Base-by-base conservation (phyloP, 331 rosid genomes). In the Rhamnella rubrinervis region DNA sequence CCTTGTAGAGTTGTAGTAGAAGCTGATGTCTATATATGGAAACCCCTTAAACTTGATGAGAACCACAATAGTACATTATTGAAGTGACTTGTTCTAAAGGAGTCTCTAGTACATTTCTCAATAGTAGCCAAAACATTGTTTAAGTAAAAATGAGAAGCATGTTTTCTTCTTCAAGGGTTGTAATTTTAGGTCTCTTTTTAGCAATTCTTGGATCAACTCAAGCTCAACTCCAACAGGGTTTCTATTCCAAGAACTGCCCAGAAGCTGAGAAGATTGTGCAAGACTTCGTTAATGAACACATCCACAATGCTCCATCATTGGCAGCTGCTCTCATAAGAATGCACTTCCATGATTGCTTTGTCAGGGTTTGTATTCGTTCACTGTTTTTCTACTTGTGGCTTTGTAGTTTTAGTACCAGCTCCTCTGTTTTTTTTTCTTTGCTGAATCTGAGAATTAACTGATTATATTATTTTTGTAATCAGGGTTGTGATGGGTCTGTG, bases 401-500 rank as follows among this genome's bases (percentile, higher is more conserved):
- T 8, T 44, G 13, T 10, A 44, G 14, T 7, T 44, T 44, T 44
- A 31, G 35, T 31, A 44, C 14, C 49, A 44, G 15, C 4, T 44
- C 49, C 23, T 31, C 28, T 26, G 8, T 23, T 23, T 20, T 56
- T 61, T 71, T 18, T 61, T 16, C 41, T 9, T 5, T 19, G 4
- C 15, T 38, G 19, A 25, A 52, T 39, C 8, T 39, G 44, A 39
- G 46, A 40, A 40, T 31, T 31, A 31, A 40, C 46, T 40, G 13
- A 40, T 40, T 7, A 40, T 7, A 8, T 40, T 10, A 40, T 40
- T 40, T 40, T 10, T 40, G 46, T 40, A 40, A 40, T 68, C 74
- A 95, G 99, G 99, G 97, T 0, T 95, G 99, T 73, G 99, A 95
- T 84, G 99, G 70, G 12, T 95, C 99, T 18, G 70, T 95, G 40